phyloP scores from a whole-genome alignment of 805 yeast genomes.

The Myxozyma neotropica region DNA sequence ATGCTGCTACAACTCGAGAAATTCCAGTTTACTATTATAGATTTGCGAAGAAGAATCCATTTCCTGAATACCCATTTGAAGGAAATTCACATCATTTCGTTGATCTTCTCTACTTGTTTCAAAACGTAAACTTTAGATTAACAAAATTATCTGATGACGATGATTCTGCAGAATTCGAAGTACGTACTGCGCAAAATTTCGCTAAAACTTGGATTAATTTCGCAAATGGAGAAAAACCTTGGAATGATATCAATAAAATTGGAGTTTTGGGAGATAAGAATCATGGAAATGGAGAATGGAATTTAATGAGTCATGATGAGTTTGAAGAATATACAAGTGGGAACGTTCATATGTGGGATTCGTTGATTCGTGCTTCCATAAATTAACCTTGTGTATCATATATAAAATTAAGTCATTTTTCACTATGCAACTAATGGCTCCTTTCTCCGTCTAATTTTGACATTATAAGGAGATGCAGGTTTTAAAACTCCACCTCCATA shows the following conservation, averaged over 20 bases:
- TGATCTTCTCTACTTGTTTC: slow-evolving; percentile 14
- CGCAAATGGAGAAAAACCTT: slow-evolving; percentile 12
- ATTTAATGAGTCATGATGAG: neutral
- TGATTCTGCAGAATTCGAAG: neutral
- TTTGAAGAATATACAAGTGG: neutral
- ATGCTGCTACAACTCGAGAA: neutral
- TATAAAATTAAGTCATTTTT: neutral
- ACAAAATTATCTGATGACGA: neutral
- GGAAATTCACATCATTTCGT: slow-evolving; percentile 19
- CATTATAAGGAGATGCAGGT: slow-evolving; percentile 2
- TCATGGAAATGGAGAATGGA: neutral
- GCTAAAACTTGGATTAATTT: slow-evolving; percentile 17
- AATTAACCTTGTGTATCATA: neutral
- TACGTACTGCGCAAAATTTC: slow-evolving; percentile 1
- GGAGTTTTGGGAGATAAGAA: slow-evolving; percentile 13
- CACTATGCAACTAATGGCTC: neutral
- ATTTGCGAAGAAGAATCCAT: slow-evolving; percentile 24
- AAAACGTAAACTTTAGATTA: slow-evolving; percentile 7
- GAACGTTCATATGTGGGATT: neutral
- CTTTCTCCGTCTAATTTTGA: slow-evolving; percentile 7
- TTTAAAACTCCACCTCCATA: slow-evolving; percentile 20
- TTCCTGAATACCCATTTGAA: slow-evolving; percentile 1
- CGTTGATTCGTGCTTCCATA: neutral
- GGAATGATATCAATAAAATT: slow-evolving; percentile 3
- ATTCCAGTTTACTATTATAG: slow-evolving; percentile 18